phyloP scores from a whole-genome alignment of 176 grass and related monocot genomes.

The Aegilops bicornis region DNA sequence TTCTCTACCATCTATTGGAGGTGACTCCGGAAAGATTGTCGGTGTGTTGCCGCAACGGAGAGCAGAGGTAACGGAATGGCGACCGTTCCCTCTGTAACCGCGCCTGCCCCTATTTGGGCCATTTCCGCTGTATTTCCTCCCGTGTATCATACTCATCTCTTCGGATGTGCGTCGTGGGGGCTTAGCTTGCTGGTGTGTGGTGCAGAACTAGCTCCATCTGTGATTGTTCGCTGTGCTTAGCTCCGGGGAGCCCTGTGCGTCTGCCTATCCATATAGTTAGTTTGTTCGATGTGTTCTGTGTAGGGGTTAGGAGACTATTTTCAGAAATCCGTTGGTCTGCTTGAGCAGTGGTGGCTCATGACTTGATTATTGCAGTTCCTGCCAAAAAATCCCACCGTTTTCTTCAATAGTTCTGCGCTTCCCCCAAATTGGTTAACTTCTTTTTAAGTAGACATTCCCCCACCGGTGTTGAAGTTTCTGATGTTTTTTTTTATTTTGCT shows the following conservation, averaged over 20 bases:
- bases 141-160: not conserved
- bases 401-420: no score
- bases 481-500: constrained; percentile 14
- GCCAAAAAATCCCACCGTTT: not conserved
- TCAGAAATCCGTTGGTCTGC: not conserved
- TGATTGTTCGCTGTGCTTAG: not conserved
- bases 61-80: not conserved
- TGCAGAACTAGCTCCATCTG: not conserved
- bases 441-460: constrained; percentile 32
- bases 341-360: not conserved
- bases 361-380: not conserved
- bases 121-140: not conserved
- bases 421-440: constrained; percentile 11
- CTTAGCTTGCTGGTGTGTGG: not conserved
- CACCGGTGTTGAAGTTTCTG: not conserved
- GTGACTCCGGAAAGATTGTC: not conserved
- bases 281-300: not conserved
- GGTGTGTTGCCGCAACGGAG: not conserved
- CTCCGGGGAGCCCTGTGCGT: not conserved
- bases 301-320: not conserved
- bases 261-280: not conserved
- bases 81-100: not conserved
- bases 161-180: not conserved
- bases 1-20: not conserved
- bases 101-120: not conserved